Base-by-base conservation (phyloP, 2,329 filamentous ascomycete species). In the Pyrenochaeta sp. region DNA sequence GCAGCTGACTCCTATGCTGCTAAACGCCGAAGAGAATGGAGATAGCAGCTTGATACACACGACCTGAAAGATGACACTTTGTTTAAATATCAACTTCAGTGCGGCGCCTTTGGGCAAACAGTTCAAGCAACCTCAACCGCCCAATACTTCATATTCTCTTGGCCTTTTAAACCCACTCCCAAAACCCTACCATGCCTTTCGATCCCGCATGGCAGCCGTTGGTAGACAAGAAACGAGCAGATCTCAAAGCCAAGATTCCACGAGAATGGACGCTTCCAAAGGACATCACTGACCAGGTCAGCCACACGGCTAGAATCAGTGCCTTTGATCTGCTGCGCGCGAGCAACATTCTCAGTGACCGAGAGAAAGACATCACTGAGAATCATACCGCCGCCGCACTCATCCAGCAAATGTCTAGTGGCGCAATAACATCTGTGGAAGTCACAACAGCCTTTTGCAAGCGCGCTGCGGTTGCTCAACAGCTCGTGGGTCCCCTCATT, bases 311-410 rank as follows among this genome's bases (percentile, higher is more conserved):
- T 27, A n/a, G n/a, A n/a, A n/a, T n/a, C n/a, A n/a, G 66, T 82
- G 5, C 81, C 82, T 6, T 35, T 46, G 8, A 53, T 50, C 56
- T 86, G 80, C 1, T 81, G 81, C 1, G 81, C n/a, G n/a, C n/a
- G n/a, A n/a, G n/a, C n/a, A n/a, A n/a, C n/a, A n/a, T 82, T 72
- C 81, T 87, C 52, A 82, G 67, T 0, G 48, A 65, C 4, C 35
- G 60, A 6, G 79, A 81, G 52, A 53, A 79, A 6, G 69, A 75
- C 19, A 79, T 81, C 35, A 77, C 77, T 3, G 59, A 61, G 7
- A 61, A 45, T 8, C 53, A 59, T 20, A 60, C 60, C 15, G 73
- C 72, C 2, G 60, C 62, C 2, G 60, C 67, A 1, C 60, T 76
- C 14, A 60, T 76, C 8, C 48, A 62, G 9, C 66, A 66, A 27